Evolutionary conservation across 2,329 filamentous ascomycete species (phyloP).

Genomic region (Monilinia aucupariae): DNA sequence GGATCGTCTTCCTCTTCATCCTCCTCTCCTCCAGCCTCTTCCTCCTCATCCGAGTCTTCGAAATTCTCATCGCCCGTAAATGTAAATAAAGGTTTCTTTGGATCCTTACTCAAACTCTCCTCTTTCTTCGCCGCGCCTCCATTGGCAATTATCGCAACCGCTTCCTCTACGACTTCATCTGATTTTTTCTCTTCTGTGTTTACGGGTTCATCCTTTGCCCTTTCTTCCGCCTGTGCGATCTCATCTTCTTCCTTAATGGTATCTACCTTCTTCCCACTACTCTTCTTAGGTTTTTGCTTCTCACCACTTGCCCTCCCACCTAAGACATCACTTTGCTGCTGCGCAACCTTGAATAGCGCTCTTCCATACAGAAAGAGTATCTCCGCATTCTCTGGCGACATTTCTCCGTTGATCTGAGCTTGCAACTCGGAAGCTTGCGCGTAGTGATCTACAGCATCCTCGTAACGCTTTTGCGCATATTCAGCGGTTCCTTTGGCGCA

Average conservation of each 20-base stretch:
- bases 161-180: constrained; percentile 44
- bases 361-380: constrained; percentile 92
- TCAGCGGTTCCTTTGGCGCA: constrained; percentile 73
- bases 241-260: constrained; percentile 41
- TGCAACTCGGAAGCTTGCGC: constrained; percentile 86
- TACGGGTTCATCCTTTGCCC: constrained; percentile 43
- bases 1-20: constrained; percentile 53
- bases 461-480: constrained; percentile 85
- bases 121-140: constrained; percentile 34
- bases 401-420: constrained; percentile 85
- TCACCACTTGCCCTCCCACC: constrained; percentile 68
- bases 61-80: constrained; percentile 94
- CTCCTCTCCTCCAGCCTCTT: constrained; percentile 44
- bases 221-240: constrained; percentile 51
- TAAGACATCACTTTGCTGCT: constrained; percentile 90
- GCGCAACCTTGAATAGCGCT: constrained; percentile 87
- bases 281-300: constrained; percentile 43
- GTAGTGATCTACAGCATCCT: constrained; percentile 79
- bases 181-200: constrained; percentile 38
- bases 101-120: constrained; percentile 34
- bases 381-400: constrained; percentile 84
- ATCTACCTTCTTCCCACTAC: constrained; percentile 39
- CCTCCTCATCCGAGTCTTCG: constrained; percentile 73
- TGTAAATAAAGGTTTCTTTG: constrained; percentile 77
- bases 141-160: constrained; percentile 38